Evolutionary conservation across 495 filamentous ascomycete species (phyloP), one percentile per base, ranked within the genome.

Genomic region (Aspergillus panamensis): DNA sequence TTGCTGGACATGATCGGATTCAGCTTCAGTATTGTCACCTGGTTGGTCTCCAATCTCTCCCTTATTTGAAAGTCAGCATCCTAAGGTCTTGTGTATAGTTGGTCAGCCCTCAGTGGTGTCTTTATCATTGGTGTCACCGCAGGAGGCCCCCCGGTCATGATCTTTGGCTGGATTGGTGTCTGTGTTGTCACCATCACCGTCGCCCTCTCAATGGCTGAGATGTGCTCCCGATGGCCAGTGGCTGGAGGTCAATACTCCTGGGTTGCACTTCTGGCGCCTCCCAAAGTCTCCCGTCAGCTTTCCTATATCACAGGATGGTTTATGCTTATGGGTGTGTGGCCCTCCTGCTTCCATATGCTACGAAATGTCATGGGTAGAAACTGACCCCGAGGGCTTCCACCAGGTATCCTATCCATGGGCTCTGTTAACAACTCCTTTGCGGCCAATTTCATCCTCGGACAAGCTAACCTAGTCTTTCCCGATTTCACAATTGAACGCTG

Each of bases 1-100:
- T 59, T 84, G 43, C 62, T 85, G 33, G 80, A 78, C 48, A 85
- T 85, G 81, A 72, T 85, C 48, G 82, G 80, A 3, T 84, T 85
- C 66, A 77, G 73, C 51, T 84, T 85, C 66, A 80, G 74, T 51
- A 79, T 85, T 45, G 80, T 85, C n/a, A 82, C 80, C 45, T 74
- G 73, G 77, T 78, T 52, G 53, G 67, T 33, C 29, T n/a, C 40
- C 35, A 16, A 12, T 14, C 35, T 8, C 8, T 35, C 25, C 0
- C 2, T 19, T 5, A 9, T 13, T 6, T n/a, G 42, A 13, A 19
- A 10, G 20, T 43, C 8, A 17, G n/a, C 6, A 32, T 3, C n/a
- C 16, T 37, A 21, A 29, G 31, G 1, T 8, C 37, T 17, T 35
- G n/a, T 17, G 12, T 8, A 25, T 39, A 81, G 79, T 64, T 84